These are phyloP conservation scores for Arctium minus DNA, from an alignment of 129 eudicot genomes.

Conservation along the genomic window DNA sequence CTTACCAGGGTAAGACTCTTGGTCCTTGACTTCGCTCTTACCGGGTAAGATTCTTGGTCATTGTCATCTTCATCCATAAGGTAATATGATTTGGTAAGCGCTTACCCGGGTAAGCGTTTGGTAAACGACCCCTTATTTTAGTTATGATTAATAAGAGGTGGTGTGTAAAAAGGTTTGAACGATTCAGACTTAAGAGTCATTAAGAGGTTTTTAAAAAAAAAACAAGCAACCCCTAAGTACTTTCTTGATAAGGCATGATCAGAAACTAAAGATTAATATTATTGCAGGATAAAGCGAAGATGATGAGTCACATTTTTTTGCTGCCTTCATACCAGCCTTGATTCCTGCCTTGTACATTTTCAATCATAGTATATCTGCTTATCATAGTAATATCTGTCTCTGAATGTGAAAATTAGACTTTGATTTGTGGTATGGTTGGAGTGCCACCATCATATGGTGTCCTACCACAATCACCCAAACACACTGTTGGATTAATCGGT, in stretches of 20 bases:
- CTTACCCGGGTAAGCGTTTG: too few species aligned
- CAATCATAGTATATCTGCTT: constrained; percentile 91
- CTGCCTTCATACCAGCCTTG: constrained; percentile 74
- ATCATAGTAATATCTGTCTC: constrained; percentile 32
- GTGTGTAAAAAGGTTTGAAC: too few species aligned
- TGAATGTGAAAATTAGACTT: constrained; percentile 44
- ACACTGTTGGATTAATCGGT: constrained; percentile 23
- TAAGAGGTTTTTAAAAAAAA: too few species aligned
- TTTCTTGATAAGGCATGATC: not conserved
- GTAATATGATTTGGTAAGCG: too few species aligned
- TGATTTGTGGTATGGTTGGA: constrained; percentile 82
- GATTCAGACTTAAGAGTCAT: too few species aligned
- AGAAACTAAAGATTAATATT: not conserved
- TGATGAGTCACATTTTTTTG: constrained; percentile 52
- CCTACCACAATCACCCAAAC: constrained; percentile 92
- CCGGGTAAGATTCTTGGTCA: too few species aligned
- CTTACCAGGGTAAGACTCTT: too few species aligned
- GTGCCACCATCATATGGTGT: constrained; percentile 90
- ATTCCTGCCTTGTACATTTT: constrained; percentile 92
- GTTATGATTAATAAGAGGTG: too few species aligned
- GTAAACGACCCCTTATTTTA: too few species aligned
- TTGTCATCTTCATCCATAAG: too few species aligned
- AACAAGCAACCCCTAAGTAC: not conserved
- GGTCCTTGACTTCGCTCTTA: too few species aligned
- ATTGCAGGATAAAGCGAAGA: constrained; percentile 70